Conservation (phyloP, 345 rosid species). For the Ricinus communis region DNA sequence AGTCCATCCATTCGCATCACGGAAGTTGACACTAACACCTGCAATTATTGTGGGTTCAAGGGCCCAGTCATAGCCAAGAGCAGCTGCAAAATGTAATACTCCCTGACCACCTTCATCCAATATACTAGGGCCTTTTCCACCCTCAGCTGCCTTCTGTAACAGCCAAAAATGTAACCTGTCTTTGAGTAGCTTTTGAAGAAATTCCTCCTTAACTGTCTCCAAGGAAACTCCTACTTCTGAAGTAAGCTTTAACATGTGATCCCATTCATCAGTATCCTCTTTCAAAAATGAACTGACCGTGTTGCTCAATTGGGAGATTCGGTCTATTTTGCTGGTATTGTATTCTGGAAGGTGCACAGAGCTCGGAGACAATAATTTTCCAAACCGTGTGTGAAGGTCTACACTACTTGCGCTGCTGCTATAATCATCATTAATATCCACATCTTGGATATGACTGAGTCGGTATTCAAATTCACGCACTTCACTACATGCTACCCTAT, state of each 20-base stretch:
- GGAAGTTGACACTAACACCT: slow-evolving; percentile 87
- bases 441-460: slow-evolving; percentile 31
- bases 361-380: slow-evolving; percentile 54
- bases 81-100: slow-evolving; percentile 89
- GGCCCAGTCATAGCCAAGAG: slow-evolving; percentile 97
- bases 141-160: slow-evolving; percentile 64
- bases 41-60: slow-evolving; percentile 70
- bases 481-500: slow-evolving; percentile 93
- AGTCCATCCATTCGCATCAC: slow-evolving; percentile 94
- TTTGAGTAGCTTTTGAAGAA: slow-evolving; percentile 67
- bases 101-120: slow-evolving; percentile 92
- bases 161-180: slow-evolving; percentile 83
- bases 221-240: slow-evolving; percentile 36
- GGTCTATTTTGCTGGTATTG: slow-evolving; percentile 25
- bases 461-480: slow-evolving; percentile 90
- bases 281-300: slow-evolving; percentile 63
- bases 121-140: slow-evolving; percentile 85
- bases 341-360: slow-evolving; percentile 24
- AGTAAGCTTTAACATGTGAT: slow-evolving; percentile 46
- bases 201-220: slow-evolving; percentile 50
- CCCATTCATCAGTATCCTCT: slow-evolving; percentile 60
- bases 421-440: slow-evolving; percentile 28
- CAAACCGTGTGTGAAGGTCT: slow-evolving; percentile 57
- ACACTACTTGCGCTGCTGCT: slow-evolving; percentile 28
- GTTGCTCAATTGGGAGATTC: slow-evolving; percentile 50